Conservation (phyloP, 1,139 yeast species). For the Ogataea hybrid region DNA sequence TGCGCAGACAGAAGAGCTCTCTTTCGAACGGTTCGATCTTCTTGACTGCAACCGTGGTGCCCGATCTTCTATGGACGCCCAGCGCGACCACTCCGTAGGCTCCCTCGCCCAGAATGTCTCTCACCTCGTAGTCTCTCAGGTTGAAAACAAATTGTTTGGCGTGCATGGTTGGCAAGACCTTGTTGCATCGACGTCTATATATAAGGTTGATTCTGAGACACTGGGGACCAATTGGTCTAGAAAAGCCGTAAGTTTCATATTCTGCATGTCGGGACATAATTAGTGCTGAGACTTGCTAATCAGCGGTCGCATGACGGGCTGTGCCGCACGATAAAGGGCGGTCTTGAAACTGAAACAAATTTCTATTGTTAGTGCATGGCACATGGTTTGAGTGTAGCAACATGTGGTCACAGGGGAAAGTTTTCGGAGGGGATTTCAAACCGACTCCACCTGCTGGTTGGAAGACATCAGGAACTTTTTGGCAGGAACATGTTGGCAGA, state of each 20-base stretch:
- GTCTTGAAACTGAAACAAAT: conserved; percentile 1
- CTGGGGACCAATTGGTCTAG: background rate
- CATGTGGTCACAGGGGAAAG: background rate
- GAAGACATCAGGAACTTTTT: background rate
- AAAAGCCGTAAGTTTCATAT: conserved; percentile 3
- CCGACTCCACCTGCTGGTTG: no score
- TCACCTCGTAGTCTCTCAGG: conserved; percentile 35
- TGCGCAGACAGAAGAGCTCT: conserved; percentile 84
- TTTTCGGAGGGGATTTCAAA: no score
- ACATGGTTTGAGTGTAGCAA: background rate
- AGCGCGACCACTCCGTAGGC: conserved; percentile 96
- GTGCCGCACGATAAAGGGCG: conserved; percentile 2
- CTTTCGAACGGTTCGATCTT: conserved; percentile 92
- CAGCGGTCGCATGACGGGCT: background rate
- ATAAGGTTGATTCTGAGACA: conserved; percentile 7
- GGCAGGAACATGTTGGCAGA: background rate
- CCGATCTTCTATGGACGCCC: conserved; percentile 77
- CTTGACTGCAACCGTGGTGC: conserved; percentile 86
- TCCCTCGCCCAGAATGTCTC: conserved; percentile 76
- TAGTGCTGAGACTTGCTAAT: background rate
- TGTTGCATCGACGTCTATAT: background rate
- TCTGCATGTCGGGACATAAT: conserved; percentile 2
- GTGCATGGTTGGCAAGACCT: conserved; percentile 15
- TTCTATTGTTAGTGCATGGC: background rate
- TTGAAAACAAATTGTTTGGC: conserved; percentile 27